Percentiles rank a stretch among this genome's conserved stretches.
These are phyloP conservation scores for Suillus luteus DNA, from an alignment of 768 basidiomycete genomes.

Conservation along the genomic window DNA sequence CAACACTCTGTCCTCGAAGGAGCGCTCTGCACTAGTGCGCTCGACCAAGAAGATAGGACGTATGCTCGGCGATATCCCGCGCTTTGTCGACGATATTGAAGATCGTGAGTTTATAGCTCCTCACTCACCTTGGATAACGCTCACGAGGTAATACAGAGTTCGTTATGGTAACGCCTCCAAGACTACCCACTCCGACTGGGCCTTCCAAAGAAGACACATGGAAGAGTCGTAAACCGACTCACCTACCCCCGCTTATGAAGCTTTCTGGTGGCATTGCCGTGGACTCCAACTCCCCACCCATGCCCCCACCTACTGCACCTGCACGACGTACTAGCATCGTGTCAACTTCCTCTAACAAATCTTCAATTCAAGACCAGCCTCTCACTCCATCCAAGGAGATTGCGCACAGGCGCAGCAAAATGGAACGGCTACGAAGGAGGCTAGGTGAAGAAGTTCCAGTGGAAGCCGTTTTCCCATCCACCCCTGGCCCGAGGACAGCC, in stretches of 20 bases:
- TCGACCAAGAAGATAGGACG: constrained; percentile 61
- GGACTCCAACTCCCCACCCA: constrained; percentile 11
- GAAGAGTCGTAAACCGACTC: constrained; percentile 30
- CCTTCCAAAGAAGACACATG: constrained; percentile 20
- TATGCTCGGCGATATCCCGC: constrained; percentile 61
- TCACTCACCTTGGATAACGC: rapidly evolving
- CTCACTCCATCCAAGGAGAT: constrained; percentile 38
- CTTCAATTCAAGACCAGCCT: constrained; percentile 23
- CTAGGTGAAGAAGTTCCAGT: constrained; percentile 66
- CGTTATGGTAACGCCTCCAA: constrained; percentile 3
- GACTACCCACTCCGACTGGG: constrained; percentile 11
- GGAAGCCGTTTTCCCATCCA: constrained; percentile 56
- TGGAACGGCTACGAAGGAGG: constrained; percentile 61
- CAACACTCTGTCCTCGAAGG: constrained; percentile 51
- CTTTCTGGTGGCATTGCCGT: constrained; percentile 12
- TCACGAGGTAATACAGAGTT: background rate
- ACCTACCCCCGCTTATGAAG: constrained; percentile 29
- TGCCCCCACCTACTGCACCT: constrained; percentile 15
- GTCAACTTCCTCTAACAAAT: constrained; percentile 26
- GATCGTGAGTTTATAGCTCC: constrained; percentile 1
- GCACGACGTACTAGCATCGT: constrained; percentile 23
- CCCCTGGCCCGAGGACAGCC: constrained; percentile 15
- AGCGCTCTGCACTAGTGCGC: constrained; percentile 58
- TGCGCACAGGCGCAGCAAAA: constrained; percentile 52
- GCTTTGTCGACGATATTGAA: constrained; percentile 44